Evolutionary conservation across 257 asterid genomes (phyloP).

Genomic region (Capsicum pubescens): DNA sequence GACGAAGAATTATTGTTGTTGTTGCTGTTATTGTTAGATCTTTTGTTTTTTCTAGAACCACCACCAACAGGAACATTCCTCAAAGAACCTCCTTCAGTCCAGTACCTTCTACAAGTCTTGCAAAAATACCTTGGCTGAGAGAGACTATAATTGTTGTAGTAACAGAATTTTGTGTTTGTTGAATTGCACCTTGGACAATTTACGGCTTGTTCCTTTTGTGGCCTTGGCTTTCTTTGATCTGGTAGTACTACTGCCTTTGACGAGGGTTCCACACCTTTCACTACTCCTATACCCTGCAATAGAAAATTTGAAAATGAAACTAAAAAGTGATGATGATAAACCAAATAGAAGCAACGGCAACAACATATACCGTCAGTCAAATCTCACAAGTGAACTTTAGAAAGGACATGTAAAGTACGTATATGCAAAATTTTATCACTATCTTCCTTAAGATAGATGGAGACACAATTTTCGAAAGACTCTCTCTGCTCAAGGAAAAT

Average conservation of each 20-base stretch:
- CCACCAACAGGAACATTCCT: slow-evolving; percentile 93
- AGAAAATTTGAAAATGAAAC: background rate
- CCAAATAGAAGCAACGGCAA: too few species aligned
- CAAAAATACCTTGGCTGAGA: slow-evolving; percentile 91
- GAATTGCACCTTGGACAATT: slow-evolving; percentile 89
- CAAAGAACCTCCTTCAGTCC: slow-evolving; percentile 87
- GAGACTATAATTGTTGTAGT: slow-evolving; percentile 82
- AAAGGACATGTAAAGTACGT: too few species aligned
- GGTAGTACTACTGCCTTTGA: slow-evolving; percentile 26
- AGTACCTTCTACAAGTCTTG: slow-evolving; percentile 83
- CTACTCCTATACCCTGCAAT: slow-evolving; percentile 24
- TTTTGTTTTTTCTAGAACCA: slow-evolving; percentile 74
- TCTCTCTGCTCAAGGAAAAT: too few species aligned
- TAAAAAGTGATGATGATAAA: too few species aligned
- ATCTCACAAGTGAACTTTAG: too few species aligned
- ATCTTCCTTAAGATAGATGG: too few species aligned
- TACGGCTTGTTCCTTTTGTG: slow-evolving; percentile 64
- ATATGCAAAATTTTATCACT: too few species aligned
- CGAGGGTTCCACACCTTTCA: slow-evolving; percentile 44
- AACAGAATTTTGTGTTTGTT: slow-evolving; percentile 85
- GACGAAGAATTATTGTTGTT: background rate
- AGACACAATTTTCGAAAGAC: too few species aligned
- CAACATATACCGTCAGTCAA: too few species aligned
- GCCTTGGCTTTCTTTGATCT: slow-evolving; percentile 64
- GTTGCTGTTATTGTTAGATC: slow-evolving; percentile 32